Base-by-base conservation (phyloP, 2,329 filamentous ascomycete genomes). In the Westerdykella sp. region DNA sequence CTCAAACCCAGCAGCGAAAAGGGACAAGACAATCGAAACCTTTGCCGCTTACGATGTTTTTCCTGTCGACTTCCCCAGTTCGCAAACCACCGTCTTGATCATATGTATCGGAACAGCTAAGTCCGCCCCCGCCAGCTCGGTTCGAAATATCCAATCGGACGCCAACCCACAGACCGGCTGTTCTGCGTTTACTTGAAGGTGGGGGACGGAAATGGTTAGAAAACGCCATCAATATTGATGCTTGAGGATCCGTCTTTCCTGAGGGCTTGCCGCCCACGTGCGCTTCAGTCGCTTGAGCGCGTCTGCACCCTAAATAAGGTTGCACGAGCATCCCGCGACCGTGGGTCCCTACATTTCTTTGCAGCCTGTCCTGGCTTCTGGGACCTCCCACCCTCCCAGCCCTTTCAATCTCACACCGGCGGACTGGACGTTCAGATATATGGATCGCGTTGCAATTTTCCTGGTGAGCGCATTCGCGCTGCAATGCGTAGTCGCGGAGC, bases 401-500 rank as follows among this genome's bases (percentile, higher is more conserved):
- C 34, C 16, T 14, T 35, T 35, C n/a, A 14, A 35, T 21, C 32
- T 14, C 32, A 35, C 32, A 10, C 32, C 32, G 5, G n/a, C n/a
- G n/a, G n/a, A 13, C 32, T 15, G 34, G 34, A 35, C 34, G 34
- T 15, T 35, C 7, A 21, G 34, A 38, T 5, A 9, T 21, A 38
- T 38, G 36, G 22, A n/a, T 2, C 36, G 38, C 28, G 21, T 32
- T 16, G 22, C 38, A n/a, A 28, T 6, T 14, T 21, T 40, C 9
- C 25, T n/a, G 15, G 25, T 23, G 38, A 31, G n/a, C 25, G 38
- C 38, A 35, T 34, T 41, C 22, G 11, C 37, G 15, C 16, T 22
- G 36, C n/a, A 21, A 23, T 21, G 15, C 18, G 40, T 31, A 12
- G 15, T 43, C 37, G 53, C 54, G n/a, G 54, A 58, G 46, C 54